Base-by-base conservation (phyloP, 345 rosid species). In the Populus pruinosa region DNA sequence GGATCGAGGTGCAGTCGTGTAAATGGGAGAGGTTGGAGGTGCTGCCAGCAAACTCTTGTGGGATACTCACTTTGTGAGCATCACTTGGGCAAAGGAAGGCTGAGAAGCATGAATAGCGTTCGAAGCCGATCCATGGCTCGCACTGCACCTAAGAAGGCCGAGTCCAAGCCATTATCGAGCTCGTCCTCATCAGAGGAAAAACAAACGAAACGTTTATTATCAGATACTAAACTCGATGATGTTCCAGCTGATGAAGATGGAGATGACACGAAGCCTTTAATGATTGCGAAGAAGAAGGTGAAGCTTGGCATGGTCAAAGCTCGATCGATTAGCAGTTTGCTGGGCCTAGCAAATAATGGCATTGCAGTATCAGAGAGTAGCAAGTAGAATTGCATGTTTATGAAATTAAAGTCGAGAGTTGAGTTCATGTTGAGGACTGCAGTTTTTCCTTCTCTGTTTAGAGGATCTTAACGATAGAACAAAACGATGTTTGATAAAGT, bases 51-150 rank as follows among this genome's bases (percentile, higher is more conserved):
- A 83, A 96, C 99, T 6, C 93, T 96, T 41, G 92, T 89, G 36
- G 98, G 98, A 5, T 96, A 96, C 80, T 93, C 98, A 0, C 93
- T 96, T 33, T 96, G 99, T 69, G 99, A 96, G 88, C 99, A 96
- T 83, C 99, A 96, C 80, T 82, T 93, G 69, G 99, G 99, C 3
- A 96, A 96, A 84, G 99, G 97, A 65, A 88, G 99, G 72, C 87
- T 96, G 0, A 81, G 97, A 82, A 93, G 94, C 83, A 87, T 88
- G 86, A 85, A 71, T 3, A 86, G 81, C 43, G 90, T 86, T 69
- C 81, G 88, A n/a, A 86, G 78, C 79, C 85, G 85, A 1, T 70
- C 82, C 35, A 67, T 76, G 23, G 79, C 77, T 18, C 50, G 38
- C 35, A 55, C 71, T n/a, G 70, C 13, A 17, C 64, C 70, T 1